Evolutionary conservation across 352 stramenopile species (phyloP).

Genomic region (Phytophthora pinifolia): DNA sequence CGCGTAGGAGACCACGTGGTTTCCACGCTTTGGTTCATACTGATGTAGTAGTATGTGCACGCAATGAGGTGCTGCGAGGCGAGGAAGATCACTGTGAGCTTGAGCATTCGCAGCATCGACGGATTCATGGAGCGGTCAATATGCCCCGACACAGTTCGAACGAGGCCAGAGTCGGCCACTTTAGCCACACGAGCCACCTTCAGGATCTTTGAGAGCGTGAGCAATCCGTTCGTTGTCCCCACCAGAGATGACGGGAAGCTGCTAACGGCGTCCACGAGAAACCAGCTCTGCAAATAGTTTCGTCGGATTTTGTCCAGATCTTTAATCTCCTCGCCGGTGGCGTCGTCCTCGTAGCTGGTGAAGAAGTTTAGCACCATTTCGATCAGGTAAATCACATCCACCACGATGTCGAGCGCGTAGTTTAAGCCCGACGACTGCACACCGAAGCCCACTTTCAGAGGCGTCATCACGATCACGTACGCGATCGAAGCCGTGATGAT

Average conservation of each 20-base stretch:
- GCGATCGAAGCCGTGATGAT: slow-evolving; percentile 48
- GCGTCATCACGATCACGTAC: slow-evolving; percentile 56
- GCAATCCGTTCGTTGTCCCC: slow-evolving; percentile 24
- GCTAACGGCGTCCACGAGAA: slow-evolving; percentile 52
- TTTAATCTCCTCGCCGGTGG: slow-evolving; percentile 63
- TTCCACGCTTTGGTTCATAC: slow-evolving; percentile 32
- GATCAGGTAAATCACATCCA: slow-evolving; percentile 59
- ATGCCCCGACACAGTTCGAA: slow-evolving; percentile 46
- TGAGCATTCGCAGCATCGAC: slow-evolving; percentile 66
- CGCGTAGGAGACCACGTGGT: slow-evolving; percentile 47
- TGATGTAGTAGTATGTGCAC: slow-evolving; percentile 71
- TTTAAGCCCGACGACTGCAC: slow-evolving; percentile 31
- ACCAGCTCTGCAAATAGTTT: slow-evolving; percentile 60
- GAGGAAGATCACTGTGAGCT: slow-evolving; percentile 67
- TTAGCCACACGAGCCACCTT: slow-evolving; percentile 62
- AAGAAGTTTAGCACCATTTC: slow-evolving; percentile 66
- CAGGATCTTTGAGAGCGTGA: slow-evolving; percentile 54
- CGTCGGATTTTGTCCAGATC: slow-evolving; percentile 51
- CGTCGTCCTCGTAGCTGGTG: slow-evolving; percentile 64
- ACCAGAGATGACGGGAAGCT: slow-evolving; percentile 55
- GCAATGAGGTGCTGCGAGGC: slow-evolving; percentile 78
- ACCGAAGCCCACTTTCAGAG: slow-evolving; percentile 58
- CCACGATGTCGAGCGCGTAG: slow-evolving; percentile 43
- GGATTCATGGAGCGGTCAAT: slow-evolving; percentile 70
- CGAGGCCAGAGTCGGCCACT: slow-evolving; percentile 50